phyloP scores from a whole-genome alignment of 371 early-diverging fungal species.

The Circinella minor region DNA sequence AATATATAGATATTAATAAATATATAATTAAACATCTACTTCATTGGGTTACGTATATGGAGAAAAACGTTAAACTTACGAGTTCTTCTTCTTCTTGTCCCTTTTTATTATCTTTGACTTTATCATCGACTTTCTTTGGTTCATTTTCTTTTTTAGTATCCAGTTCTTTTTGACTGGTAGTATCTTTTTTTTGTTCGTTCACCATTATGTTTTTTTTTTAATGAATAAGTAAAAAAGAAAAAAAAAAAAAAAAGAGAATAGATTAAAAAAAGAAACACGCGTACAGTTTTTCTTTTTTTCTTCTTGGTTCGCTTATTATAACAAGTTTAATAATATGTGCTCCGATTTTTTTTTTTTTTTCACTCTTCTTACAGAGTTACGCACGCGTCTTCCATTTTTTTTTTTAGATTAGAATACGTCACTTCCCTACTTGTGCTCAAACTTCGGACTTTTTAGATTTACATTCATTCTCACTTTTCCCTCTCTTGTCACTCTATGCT shows the following conservation, averaged over 20 bases:
- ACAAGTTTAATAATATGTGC: not conserved
- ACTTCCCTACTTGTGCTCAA: not conserved
- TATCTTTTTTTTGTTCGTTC: constrained; percentile 23
- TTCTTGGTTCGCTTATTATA: too few species aligned
- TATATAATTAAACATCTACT: not conserved
- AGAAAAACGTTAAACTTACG: constrained; percentile 25
- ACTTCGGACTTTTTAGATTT: not conserved
- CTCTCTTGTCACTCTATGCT: too few species aligned
- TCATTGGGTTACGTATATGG: not conserved
- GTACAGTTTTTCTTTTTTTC: not conserved
- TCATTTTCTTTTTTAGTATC: constrained; percentile 22
- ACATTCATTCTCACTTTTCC: too few species aligned
- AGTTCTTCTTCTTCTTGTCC: constrained; percentile 56
- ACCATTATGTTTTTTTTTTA: too few species aligned
- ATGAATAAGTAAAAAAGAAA: too few species aligned
- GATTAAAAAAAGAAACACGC: not conserved
- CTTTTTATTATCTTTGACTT: constrained; percentile 49
- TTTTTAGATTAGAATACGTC: not conserved
- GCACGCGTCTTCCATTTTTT: too few species aligned
- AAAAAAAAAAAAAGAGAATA: not conserved
- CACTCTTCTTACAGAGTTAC: too few species aligned
- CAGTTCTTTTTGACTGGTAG: constrained; percentile 12
- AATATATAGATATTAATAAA: constrained; percentile 11
- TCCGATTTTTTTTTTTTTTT: not conserved
- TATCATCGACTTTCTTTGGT: constrained; percentile 29